A percentile compares a stretch with the other conserved stretches of the same genome.
phyloP scores from a whole-genome alignment of 148 eudicot genomes.

The Camellia japonica region DNA sequence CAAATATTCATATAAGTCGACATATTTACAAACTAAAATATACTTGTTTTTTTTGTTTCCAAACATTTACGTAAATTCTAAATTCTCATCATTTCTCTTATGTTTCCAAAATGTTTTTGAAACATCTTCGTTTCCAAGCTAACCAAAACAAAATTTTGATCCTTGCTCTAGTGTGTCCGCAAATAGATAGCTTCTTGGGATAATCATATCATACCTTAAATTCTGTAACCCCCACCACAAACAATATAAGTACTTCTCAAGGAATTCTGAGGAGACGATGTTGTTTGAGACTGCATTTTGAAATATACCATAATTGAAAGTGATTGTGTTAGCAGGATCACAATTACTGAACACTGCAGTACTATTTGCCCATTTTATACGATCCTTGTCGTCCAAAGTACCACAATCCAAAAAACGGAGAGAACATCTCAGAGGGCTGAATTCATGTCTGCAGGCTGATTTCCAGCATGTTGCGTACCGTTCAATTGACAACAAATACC shows the following conservation, averaged over 20 bases:
- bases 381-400: slow-evolving; percentile 22
- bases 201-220: slow-evolving; percentile 48
- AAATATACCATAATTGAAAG: slow-evolving; percentile 74
- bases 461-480: slow-evolving; percentile 94
- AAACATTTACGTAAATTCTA: too few relatives aligned
- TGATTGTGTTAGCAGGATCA: slow-evolving; percentile 43
- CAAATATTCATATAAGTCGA: too few relatives aligned
- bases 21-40: too few relatives aligned
- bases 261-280: slow-evolving; percentile 64
- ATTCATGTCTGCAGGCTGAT: slow-evolving; percentile 57
- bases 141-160: too few relatives aligned
- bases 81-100: too few relatives aligned
- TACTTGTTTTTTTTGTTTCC: too few relatives aligned
- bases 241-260: slow-evolving; percentile 83
- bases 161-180: too few relatives aligned
- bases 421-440: slow-evolving; percentile 36
- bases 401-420: slow-evolving; percentile 63
- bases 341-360: slow-evolving; percentile 63
- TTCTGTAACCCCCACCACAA: slow-evolving; percentile 98
- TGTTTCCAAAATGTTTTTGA: too few relatives aligned
- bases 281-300: slow-evolving; percentile 61
- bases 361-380: slow-evolving; percentile 51
- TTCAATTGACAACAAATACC: slow-evolving; percentile 90
- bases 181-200: too few relatives aligned
- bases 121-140: too few relatives aligned